A percentile compares a stretch with the other conserved stretches of the same genome.
Conservation (phyloP, 495 filamentous ascomycete species). For the Xylaria curta region DNA sequence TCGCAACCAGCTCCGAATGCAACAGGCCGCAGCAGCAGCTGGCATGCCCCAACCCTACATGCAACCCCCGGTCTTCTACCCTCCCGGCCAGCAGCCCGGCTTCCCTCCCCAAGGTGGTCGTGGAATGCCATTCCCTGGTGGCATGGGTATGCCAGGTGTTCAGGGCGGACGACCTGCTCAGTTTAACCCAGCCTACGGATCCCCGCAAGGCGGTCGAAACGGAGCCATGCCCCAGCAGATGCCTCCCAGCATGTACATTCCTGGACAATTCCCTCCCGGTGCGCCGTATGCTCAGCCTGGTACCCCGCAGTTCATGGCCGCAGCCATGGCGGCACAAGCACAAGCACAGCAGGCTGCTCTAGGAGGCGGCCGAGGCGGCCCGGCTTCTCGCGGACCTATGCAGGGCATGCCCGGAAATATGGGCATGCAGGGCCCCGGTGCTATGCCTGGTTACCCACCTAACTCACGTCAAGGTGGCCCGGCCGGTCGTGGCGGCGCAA, state of each 20-base stretch:
- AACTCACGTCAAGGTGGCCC: conserved; percentile 53
- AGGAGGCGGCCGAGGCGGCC: conserved; percentile 72
- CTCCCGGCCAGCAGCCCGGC: conserved; percentile 78
- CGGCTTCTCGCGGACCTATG: conserved; percentile 76
- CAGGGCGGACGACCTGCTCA: conserved; percentile 85
- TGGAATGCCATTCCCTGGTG: conserved; percentile 84
- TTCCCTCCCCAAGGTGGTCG: conserved; percentile 77
- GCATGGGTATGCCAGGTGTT: conserved; percentile 80
- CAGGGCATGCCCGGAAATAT: conserved; percentile 68
- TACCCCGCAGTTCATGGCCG: conserved; percentile 62
- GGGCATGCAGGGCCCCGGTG: conserved; percentile 56
- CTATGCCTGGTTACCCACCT: conserved; percentile 70
- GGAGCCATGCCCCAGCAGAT: conserved; percentile 76
- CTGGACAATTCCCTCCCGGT: conserved; percentile 76
- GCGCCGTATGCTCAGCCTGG: conserved; percentile 54
- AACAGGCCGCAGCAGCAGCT: conserved; percentile 92
- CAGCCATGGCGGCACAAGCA: conserved; percentile 66
- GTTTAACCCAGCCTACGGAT: conserved; percentile 74
- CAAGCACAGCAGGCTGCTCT: conserved; percentile 68
- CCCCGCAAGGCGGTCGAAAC: conserved; percentile 83
- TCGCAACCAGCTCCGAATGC: conserved; percentile 96
- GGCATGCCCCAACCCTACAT: conserved; percentile 87
- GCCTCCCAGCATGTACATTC: conserved; percentile 79
- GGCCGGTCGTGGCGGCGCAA: conserved; percentile 48
- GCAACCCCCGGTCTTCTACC: conserved; percentile 88